Conservation (phyloP, 2,329 filamentous ascomycete genomes). For the Hypoxylon sp. region DNA sequence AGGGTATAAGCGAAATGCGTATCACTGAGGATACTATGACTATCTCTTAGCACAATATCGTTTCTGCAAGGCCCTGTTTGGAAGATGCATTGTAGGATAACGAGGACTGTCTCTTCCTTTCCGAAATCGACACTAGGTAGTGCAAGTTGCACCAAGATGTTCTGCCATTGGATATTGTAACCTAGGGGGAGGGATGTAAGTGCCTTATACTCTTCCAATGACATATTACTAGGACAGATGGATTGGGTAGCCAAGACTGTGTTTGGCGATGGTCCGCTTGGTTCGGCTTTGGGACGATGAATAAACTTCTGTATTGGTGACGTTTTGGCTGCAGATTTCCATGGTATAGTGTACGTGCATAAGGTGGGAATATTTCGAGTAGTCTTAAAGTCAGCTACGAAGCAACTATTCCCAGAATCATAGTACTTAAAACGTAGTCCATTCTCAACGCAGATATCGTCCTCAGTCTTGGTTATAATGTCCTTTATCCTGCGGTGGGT, state of each 20-base stretch:
- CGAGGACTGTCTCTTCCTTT: slow-evolving; percentile 62
- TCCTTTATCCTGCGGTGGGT: slow-evolving; percentile 35
- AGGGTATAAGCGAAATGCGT: slow-evolving; percentile 55
- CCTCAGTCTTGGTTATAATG: slow-evolving; percentile 45
- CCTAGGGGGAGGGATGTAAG: slow-evolving; percentile 67
- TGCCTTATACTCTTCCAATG: slow-evolving; percentile 68
- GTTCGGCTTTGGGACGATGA: slow-evolving; percentile 50
- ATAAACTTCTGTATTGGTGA: slow-evolving; percentile 59
- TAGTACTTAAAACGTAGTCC: slow-evolving; percentile 60
- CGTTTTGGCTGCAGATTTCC: slow-evolving; percentile 21
- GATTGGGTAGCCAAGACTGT: slow-evolving; percentile 65
- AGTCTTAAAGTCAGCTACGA: too few species aligned
- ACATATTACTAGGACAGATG: slow-evolving; percentile 64
- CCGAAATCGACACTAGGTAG: slow-evolving; percentile 66
- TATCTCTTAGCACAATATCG: slow-evolving; percentile 45
- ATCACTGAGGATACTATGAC: slow-evolving; percentile 58
- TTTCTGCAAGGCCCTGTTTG: slow-evolving; percentile 60
- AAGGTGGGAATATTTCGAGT: too few species aligned
- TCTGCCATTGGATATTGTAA: slow-evolving; percentile 67
- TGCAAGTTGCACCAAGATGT: slow-evolving; percentile 67
- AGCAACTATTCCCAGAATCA: slow-evolving; percentile 52
- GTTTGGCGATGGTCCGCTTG: slow-evolving; percentile 61
- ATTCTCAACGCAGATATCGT: slow-evolving; percentile 63
- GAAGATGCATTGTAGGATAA: slow-evolving; percentile 66
- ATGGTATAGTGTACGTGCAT: slow-evolving; percentile 61